Evolutionary conservation across 768 basidiomycete genomes (phyloP).

Genomic region (Lentinus brumalis): DNA sequence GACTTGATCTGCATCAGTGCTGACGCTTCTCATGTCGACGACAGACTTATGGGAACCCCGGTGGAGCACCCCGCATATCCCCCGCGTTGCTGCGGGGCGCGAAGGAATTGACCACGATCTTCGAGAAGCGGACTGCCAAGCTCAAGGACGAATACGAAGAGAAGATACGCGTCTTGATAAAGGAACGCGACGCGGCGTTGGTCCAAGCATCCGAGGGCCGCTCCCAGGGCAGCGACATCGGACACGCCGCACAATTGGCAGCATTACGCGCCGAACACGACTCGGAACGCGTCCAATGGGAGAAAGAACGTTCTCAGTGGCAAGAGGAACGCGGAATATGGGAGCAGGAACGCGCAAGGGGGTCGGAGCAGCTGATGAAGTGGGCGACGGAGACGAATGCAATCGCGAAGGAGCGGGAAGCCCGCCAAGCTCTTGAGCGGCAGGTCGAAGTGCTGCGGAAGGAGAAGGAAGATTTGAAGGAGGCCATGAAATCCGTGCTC

Average conservation of each 20-base stretch:
- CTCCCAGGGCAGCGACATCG: background rate
- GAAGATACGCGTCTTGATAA: background rate
- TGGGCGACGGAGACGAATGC: too few relatives aligned
- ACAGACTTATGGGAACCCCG: background rate
- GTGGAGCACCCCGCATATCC: background rate
- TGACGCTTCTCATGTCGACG: background rate
- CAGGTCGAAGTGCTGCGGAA: background rate
- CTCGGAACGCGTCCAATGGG: background rate
- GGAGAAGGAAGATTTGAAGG: background rate
- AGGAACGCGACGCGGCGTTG: conserved; percentile 1
- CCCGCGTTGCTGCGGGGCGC: conserved; percentile 9
- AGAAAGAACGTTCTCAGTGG: too few relatives aligned
- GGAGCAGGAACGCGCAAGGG: too few relatives aligned
- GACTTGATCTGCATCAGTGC: background rate
- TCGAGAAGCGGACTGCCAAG: conserved; percentile 3
- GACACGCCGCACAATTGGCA: background rate
- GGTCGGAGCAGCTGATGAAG: too few relatives aligned
- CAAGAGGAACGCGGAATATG: too few relatives aligned
- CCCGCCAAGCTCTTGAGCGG: background rate
- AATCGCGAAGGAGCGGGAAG: background rate
- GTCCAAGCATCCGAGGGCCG: background rate
- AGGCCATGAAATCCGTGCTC: background rate
- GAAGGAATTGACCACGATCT: background rate
- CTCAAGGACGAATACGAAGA: conserved; percentile 5
- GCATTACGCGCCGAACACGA: conserved; percentile 3